Evolutionary conservation across 352 stramenopile genomes (phyloP).

Genomic region (Plasmopara muralis): DNA sequence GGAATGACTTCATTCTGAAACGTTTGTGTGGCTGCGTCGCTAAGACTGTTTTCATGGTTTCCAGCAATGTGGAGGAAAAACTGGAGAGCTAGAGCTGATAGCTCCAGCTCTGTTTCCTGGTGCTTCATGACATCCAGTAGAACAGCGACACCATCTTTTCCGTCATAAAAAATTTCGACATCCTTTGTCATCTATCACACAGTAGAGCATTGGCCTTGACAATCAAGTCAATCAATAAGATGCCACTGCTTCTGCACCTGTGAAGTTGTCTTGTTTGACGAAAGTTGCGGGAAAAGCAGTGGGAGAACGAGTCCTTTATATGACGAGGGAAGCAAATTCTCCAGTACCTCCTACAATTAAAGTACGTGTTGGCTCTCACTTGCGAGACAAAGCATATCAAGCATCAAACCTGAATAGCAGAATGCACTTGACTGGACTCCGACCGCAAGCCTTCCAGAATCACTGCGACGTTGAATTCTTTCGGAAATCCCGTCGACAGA

Average conservation of each 20-base stretch:
- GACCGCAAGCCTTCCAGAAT: conserved; percentile 76
- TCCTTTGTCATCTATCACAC: conserved; percentile 51
- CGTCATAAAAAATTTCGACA: conserved; percentile 37
- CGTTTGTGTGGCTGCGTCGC: conserved; percentile 24
- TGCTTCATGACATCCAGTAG: conserved; percentile 68
- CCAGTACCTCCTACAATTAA: conserved; percentile 56
- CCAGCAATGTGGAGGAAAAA: conserved; percentile 78
- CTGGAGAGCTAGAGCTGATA: conserved; percentile 67
- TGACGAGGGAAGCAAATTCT: conserved; percentile 63
- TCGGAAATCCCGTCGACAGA: conserved; percentile 71
- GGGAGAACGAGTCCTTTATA: conserved; percentile 70
- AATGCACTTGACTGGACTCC: conserved; percentile 63
- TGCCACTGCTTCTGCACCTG: conserved; percentile 27
- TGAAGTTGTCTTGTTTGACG: conserved; percentile 43
- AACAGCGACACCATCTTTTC: conserved; percentile 49
- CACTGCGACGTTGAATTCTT: conserved; percentile 75
- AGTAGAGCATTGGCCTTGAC: conserved; percentile 4
- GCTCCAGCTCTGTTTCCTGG: conserved; percentile 50
- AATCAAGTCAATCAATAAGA: not conserved
- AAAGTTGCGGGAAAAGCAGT: conserved; percentile 60
- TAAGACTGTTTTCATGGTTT: conserved; percentile 38
- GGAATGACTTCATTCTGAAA: conserved; percentile 56
- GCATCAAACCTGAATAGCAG: conserved; percentile 53
- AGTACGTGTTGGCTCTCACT: not conserved
- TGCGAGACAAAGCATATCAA: not conserved